These are phyloP conservation scores for Picochlorum sp. DNA, from an alignment of 139 green algal genomes.

Conservation along the genomic window DNA sequence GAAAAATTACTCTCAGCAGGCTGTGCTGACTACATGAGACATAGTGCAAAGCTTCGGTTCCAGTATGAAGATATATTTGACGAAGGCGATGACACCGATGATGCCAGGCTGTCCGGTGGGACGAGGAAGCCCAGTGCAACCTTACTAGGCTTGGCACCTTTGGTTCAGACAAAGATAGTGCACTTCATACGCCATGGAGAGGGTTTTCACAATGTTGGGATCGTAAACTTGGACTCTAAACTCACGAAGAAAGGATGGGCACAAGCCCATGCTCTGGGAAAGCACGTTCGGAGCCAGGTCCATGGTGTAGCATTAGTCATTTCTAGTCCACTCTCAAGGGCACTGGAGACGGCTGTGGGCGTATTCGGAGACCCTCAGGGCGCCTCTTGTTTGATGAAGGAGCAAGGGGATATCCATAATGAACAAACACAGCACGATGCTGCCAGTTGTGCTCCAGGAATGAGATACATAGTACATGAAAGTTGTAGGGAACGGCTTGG, in stretches of 20 bases:
- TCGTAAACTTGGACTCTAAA: constrained; percentile 32
- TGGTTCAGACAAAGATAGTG: constrained; percentile 34
- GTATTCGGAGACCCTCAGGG: constrained; percentile 22
- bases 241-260: constrained; percentile 39
- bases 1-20: constrained; percentile 21
- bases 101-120: background rate
- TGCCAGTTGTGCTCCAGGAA: background rate
- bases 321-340: constrained; percentile 24
- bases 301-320: constrained; percentile 28
- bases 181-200: constrained; percentile 51
- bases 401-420: constrained; percentile 14
- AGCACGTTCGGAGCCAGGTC: constrained; percentile 25
- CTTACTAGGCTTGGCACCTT: constrained; percentile 27
- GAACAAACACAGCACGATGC: constrained; percentile 17
- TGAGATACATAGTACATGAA: constrained; percentile 30
- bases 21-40: constrained; percentile 30
- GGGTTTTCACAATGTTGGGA: constrained; percentile 47
- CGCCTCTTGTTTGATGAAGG: constrained; percentile 1
- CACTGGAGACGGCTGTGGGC: constrained; percentile 36
- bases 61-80: constrained; percentile 28
- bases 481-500: constrained; percentile 37
- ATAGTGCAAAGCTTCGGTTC: constrained; percentile 27
- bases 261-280: constrained; percentile 33
- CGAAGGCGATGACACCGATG: background rate
- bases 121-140: background rate